A percentile compares a stretch with the other conserved stretches of the same genome.
Evolutionary conservation across 2,329 filamentous ascomycete genomes (phyloP).

Genomic region (Penicillium crustosum): DNA sequence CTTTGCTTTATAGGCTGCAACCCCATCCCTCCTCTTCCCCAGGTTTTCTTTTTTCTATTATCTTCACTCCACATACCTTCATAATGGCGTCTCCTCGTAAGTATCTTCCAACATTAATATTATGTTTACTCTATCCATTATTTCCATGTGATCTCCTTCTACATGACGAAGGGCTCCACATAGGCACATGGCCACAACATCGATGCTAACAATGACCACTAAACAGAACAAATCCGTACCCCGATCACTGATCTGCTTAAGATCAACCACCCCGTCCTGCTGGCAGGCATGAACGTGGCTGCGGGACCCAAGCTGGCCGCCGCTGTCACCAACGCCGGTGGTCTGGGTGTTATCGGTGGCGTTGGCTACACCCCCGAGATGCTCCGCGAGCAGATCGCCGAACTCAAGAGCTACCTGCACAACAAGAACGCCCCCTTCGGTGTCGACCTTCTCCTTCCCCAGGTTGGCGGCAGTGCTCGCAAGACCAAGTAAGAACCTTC

Average conservation of each 20-base stretch:
- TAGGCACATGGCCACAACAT: not conserved
- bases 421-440: conserved; percentile 96
- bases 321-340: conserved; percentile 94
- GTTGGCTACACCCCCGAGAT: conserved; percentile 92
- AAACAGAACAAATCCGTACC: conserved; percentile 80
- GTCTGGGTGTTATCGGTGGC: conserved; percentile 93
- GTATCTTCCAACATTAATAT: conserved; percentile 35
- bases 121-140: conserved; percentile 9
- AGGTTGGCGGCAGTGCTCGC: conserved; percentile 89
- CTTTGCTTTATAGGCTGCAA: conserved; percentile 18
- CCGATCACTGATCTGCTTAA: conserved; percentile 92
- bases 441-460: conserved; percentile 87
- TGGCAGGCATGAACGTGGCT: conserved; percentile 99
- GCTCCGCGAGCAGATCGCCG: conserved; percentile 89
- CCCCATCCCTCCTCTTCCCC: conserved; percentile 18
- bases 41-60: conserved; percentile 14
- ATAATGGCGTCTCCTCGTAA: conserved; percentile 78
- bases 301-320: conserved; percentile 94
- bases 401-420: conserved; percentile 82
- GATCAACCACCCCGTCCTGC: conserved; percentile 94
- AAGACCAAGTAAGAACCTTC: conserved; percentile 74
- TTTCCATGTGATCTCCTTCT: conserved; percentile 19
- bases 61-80: conserved; percentile 9
- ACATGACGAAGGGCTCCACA: conserved; percentile 8
- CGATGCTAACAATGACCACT: conserved; percentile 21